A percentile compares a stretch with the other conserved stretches of the same genome.
phyloP scores from a whole-genome alignment of 345 rosid species.

The Eucalyptus curtisii region DNA sequence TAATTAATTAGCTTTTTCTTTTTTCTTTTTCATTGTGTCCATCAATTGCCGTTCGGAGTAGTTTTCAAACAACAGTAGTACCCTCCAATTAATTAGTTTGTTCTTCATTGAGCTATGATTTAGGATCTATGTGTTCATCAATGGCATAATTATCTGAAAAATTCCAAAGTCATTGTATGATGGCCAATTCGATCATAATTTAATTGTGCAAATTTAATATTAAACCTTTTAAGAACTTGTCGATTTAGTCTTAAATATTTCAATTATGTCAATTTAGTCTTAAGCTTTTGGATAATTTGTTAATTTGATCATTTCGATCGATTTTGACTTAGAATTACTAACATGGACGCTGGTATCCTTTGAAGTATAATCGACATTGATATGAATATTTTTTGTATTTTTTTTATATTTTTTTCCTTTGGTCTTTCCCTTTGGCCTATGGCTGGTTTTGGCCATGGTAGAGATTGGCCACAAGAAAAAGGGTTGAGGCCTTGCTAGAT shows the following conservation, averaged over 20 bases:
- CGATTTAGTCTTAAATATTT: no score
- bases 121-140: not conserved
- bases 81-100: not conserved
- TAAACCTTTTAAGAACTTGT: no score
- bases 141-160: no score
- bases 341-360: accelerated
- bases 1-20: not conserved
- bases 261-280: no score
- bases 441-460: not conserved
- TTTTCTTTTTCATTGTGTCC: not conserved
- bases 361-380: no score
- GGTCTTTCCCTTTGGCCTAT: not conserved
- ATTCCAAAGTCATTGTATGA: no score
- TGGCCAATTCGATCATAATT: not conserved
- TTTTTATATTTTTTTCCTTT: no score
- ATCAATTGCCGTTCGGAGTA: not conserved
- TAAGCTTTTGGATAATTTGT: no score
- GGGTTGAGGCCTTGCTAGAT: not conserved
- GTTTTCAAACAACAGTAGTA: no score
- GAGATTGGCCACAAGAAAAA: accelerated
- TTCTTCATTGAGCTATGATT: not conserved
- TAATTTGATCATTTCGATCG: no score
- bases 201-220: no score
- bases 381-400: no score
- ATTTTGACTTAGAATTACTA: not conserved